A percentile compares a stretch with the other conserved stretches of the same genome.
These are phyloP conservation scores for Rhizomucor miehei DNA, from an alignment of 371 early-diverging fungal genomes.

Conservation along the genomic window DNA sequence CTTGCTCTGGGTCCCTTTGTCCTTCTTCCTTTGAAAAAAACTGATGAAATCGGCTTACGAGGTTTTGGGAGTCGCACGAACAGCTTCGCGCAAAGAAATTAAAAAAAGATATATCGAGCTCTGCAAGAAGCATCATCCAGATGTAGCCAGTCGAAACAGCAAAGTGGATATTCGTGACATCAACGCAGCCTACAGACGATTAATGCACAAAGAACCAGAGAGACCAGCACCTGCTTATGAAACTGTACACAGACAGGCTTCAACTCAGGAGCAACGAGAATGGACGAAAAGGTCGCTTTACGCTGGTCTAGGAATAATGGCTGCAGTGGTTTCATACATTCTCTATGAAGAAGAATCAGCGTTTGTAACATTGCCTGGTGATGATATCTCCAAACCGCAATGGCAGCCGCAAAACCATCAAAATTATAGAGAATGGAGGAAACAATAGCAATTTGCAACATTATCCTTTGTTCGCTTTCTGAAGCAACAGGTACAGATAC, in stretches of 20 bases:
- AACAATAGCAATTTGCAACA: too few relatives aligned
- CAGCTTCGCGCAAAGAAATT: constrained; percentile 12
- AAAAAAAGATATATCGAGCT: constrained; percentile 10
- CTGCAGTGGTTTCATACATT: constrained; percentile 6
- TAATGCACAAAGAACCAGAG: constrained; percentile 1
- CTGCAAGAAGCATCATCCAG: constrained; percentile 16
- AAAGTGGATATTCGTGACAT: constrained; percentile 13
- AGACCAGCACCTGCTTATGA: background rate
- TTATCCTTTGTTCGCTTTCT: too few relatives aligned
- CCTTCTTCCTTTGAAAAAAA: too few relatives aligned
- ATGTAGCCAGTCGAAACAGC: constrained; percentile 2
- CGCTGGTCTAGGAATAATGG: constrained; percentile 9
- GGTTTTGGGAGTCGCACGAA: constrained; percentile 11
- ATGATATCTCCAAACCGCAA: too few relatives aligned
- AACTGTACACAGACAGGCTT: background rate
- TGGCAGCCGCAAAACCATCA: too few relatives aligned
- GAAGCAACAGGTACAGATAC: too few relatives aligned
- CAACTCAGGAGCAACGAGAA: constrained; percentile 7
- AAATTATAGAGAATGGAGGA: too few relatives aligned
- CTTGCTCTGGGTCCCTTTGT: too few relatives aligned
- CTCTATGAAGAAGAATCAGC: background rate
- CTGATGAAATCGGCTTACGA: constrained; percentile 4
- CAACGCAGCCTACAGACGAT: constrained; percentile 11
- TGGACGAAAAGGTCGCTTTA: constrained; percentile 8
- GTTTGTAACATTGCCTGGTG: too few relatives aligned